Percentiles rank a stretch among this genome's conserved stretches.
Evolutionary conservation across 352 stramenopile species (phyloP).

Genomic region (Globisporangium ultimum): DNA sequence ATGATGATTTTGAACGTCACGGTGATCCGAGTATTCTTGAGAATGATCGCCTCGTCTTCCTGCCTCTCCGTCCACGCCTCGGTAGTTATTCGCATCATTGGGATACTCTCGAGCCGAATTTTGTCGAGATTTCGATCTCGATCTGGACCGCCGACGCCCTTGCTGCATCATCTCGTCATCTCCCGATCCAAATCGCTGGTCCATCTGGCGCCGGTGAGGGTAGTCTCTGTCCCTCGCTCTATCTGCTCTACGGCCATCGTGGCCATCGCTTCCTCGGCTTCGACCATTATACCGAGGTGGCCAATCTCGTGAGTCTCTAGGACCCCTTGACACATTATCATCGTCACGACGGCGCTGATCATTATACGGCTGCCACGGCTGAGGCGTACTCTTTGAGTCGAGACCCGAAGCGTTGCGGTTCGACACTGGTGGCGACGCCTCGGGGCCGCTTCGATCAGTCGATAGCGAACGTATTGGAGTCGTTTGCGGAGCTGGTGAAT

Average conservation of each 20-base stretch:
- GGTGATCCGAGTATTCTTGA: background rate
- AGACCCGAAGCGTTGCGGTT: slow-evolving; percentile 4
- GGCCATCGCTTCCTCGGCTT: slow-evolving; percentile 1
- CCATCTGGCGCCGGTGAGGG: background rate
- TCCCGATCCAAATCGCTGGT: slow-evolving; percentile 3
- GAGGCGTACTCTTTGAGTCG: background rate
- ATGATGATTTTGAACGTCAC: background rate
- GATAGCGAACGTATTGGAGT: slow-evolving; percentile 27
- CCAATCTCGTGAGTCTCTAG: slow-evolving; percentile 8
- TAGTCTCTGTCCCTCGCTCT: background rate
- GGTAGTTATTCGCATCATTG: slow-evolving; percentile 6
- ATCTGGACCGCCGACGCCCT: background rate
- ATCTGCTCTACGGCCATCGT: background rate
- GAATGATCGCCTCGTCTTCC: background rate
- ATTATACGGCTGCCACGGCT: slow-evolving; percentile 8
- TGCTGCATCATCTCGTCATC: background rate
- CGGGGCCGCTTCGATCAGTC: slow-evolving; percentile 21
- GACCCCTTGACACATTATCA: background rate
- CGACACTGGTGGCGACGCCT: slow-evolving; percentile 5
- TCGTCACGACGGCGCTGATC: slow-evolving; percentile 7
- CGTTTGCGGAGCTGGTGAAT: slow-evolving; percentile 14
- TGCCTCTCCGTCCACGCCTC: background rate
- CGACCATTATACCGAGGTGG: slow-evolving; percentile 5
- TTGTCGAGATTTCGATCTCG: slow-evolving; percentile 1
- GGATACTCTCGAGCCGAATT: background rate